These are phyloP conservation scores for Trichoderma lentiforme DNA, from an alignment of 2,329 filamentous ascomycete genomes.

Conservation along the genomic window DNA sequence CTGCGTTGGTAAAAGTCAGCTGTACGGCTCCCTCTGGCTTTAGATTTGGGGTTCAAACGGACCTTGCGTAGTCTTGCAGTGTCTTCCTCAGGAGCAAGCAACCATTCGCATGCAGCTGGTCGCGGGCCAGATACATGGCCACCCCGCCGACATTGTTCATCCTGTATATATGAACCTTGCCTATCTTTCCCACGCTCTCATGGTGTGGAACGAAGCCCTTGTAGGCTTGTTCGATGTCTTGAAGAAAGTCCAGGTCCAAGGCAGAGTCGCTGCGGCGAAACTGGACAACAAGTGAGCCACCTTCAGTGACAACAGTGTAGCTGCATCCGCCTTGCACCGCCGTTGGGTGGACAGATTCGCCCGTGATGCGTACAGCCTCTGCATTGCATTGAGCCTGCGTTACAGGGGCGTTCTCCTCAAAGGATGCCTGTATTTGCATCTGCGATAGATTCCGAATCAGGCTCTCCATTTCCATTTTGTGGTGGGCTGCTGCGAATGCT, in stretches of 20 bases:
- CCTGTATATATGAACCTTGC: neutral
- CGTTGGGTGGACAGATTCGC: too few relatives aligned
- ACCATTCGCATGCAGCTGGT: neutral
- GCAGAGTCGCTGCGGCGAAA: neutral
- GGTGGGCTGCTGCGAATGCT: too few relatives aligned
- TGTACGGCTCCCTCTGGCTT: neutral
- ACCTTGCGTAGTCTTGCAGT: neutral
- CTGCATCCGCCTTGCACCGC: too few relatives aligned
- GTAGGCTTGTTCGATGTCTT: neutral
- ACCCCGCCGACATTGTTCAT: neutral
- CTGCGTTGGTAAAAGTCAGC: neutral
- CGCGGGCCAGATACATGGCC: neutral
- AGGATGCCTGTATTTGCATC: too few relatives aligned
- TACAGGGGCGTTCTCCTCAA: too few relatives aligned
- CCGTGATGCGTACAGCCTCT: too few relatives aligned
- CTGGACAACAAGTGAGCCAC: neutral
- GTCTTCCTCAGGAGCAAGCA: neutral
- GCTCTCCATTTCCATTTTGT: too few relatives aligned
- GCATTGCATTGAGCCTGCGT: too few relatives aligned
- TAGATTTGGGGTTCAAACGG: neutral
- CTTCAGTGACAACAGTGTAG: neutral
- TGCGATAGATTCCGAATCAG: too few relatives aligned
- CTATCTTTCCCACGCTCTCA: neutral
- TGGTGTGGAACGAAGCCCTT: neutral
- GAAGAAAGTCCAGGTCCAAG: neutral